Evolutionary conservation across 768 basidiomycete species (phyloP).

Genomic region (Naganishia randhawae): DNA sequence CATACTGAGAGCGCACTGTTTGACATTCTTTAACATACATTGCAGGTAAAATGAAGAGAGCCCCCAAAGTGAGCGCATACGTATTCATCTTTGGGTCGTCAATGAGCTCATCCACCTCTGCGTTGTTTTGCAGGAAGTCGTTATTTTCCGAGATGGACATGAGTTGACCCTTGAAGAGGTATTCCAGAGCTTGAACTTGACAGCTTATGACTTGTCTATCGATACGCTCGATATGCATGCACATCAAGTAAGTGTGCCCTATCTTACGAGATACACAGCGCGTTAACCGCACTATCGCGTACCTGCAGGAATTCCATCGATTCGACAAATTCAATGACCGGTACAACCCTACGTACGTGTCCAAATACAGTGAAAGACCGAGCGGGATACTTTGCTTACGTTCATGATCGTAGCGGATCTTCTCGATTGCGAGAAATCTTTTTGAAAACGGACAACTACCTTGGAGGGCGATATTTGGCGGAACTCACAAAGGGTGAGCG

Average conservation of each 20-base stretch:
- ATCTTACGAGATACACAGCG: neutral
- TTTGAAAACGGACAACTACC: conserved; percentile 92
- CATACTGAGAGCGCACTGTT: neutral
- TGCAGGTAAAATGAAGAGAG: conserved; percentile 44
- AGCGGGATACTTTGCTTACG: conserved; percentile 27
- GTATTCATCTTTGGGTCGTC: neutral
- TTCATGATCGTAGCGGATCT: conserved; percentile 62
- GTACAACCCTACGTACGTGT: conserved; percentile 71
- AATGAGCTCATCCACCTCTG: neutral
- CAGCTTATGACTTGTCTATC: conserved; percentile 95
- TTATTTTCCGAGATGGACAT: conserved; percentile 88
- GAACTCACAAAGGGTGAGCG: conserved; percentile 84
- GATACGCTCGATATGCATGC: conserved; percentile 99
- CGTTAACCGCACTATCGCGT: neutral
- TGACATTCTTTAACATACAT: neutral
- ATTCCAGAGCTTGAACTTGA: conserved; percentile 90
- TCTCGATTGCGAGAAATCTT: conserved; percentile 93
- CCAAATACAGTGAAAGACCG: neutral
- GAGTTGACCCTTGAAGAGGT: conserved; percentile 82
- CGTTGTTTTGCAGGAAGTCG: conserved; percentile 65
- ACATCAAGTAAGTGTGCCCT: conserved; percentile 61
- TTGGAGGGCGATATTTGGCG: conserved; percentile 86
- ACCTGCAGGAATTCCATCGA: conserved; percentile 78
- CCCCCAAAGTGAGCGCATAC: conserved; percentile 39
- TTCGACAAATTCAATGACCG: conserved; percentile 98